Conservation (phyloP, 306 rosid genomes). For the Cucurbita pepo region DNA sequence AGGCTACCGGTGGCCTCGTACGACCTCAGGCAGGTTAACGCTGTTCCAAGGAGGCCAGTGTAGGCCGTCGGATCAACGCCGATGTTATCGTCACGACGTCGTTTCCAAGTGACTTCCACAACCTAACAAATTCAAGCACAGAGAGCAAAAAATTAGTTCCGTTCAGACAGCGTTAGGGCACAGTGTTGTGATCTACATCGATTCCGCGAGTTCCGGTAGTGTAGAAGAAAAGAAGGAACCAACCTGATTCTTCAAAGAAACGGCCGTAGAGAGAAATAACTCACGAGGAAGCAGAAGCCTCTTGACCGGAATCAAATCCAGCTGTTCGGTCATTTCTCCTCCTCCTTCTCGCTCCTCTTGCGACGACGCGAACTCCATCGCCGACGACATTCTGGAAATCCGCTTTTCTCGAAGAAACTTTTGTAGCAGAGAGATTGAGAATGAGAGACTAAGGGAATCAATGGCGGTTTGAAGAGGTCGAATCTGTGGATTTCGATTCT, state of each 20-base stretch:
- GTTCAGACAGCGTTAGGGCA: not conserved
- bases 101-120: conserved; percentile 49
- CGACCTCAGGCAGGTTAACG: conserved; percentile 63
- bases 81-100: not conserved
- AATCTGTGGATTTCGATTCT: not conserved
- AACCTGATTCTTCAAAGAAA: conserved; percentile 66
- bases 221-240: not conserved
- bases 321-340: conserved; percentile 16
- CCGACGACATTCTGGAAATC: conserved; percentile 18
- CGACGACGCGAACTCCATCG: conserved; percentile 13
- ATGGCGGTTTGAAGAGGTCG: not conserved
- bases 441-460: not conserved
- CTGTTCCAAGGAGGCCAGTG: conserved; percentile 67
- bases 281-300: conserved; percentile 25
- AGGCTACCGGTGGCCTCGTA: conserved; percentile 39
- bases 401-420: not conserved
- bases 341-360: conserved; percentile 20
- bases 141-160: not conserved
- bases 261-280: conserved; percentile 39
- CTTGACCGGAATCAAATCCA: conserved; percentile 16
- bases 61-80: conserved; percentile 60
- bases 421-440: not conserved
- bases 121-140: conserved; percentile 16
- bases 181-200: not conserved
- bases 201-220: not conserved